A percentile compares a stretch with the other conserved stretches of the same genome.
Conservation (phyloP, 495 filamentous ascomycete genomes). For the Penicillium bialowiezense region DNA sequence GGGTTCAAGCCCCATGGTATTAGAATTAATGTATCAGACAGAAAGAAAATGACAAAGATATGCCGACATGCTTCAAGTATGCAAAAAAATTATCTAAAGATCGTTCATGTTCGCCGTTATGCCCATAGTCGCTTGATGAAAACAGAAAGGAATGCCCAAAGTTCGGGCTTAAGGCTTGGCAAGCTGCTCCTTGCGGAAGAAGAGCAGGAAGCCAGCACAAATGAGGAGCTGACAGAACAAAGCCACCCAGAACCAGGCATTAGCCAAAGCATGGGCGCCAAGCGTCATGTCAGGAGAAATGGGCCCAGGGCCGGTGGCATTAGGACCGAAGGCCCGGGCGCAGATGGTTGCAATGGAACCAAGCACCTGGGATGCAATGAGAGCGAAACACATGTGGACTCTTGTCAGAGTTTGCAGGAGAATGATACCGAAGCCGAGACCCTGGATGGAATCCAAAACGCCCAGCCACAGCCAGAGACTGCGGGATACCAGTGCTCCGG, state of each 20-base stretch:
- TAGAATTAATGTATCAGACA: background rate
- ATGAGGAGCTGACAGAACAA: constrained; percentile 59
- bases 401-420: constrained; percentile 46
- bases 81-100: constrained; percentile 2
- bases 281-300: constrained; percentile 42
- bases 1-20: background rate
- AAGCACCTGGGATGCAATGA: constrained; percentile 50
- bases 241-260: constrained; percentile 65
- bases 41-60: background rate
- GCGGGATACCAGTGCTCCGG: constrained; percentile 43
- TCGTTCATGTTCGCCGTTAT: constrained; percentile 1
- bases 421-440: constrained; percentile 51
- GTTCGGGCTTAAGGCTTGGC: constrained; percentile 49
- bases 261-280: constrained; percentile 43
- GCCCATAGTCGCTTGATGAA: background rate
- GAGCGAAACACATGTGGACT: constrained; percentile 46
- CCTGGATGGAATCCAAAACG: constrained; percentile 47
- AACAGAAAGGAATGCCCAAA: background rate
- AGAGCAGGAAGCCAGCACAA: constrained; percentile 63
- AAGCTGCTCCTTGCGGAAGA: constrained; percentile 70
- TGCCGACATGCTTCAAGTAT: constrained; percentile 6
- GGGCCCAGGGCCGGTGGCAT: constrained; percentile 42
- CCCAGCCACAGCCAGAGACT: constrained; percentile 52
- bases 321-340: constrained; percentile 44
- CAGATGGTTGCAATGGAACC: constrained; percentile 50